phyloP scores from a whole-genome alignment of 2,329 filamentous ascomycete species.

The Fusarium nodosum region DNA sequence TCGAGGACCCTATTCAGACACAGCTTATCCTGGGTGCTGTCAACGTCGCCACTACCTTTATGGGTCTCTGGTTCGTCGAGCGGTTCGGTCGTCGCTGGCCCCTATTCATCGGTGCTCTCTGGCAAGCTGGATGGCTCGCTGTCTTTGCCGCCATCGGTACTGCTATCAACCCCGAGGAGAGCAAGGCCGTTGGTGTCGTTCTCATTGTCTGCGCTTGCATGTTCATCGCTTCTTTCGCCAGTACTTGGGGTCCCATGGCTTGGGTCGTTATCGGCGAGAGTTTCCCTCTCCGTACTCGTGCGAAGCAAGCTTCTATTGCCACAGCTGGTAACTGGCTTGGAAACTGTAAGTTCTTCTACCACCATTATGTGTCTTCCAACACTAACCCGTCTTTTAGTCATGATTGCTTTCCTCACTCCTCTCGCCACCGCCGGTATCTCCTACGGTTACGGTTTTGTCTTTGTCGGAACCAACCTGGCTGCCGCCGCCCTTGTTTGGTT shows the following conservation, averaged over 20 bases:
- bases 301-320: constrained; percentile 67
- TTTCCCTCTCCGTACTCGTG: constrained; percentile 70
- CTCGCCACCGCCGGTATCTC: constrained; percentile 73
- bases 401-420: constrained; percentile 77
- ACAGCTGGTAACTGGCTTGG: constrained; percentile 70
- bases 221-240: constrained; percentile 79
- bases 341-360: constrained; percentile 61
- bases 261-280: constrained; percentile 78
- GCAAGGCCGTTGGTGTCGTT: constrained; percentile 68
- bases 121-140: constrained; percentile 75
- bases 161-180: constrained; percentile 58
- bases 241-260: constrained; percentile 77
- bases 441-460: constrained; percentile 75
- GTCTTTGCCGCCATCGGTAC: constrained; percentile 73
- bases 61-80: constrained; percentile 77
- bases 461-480: constrained; percentile 71
- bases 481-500: constrained; percentile 74
- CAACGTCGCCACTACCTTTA: constrained; percentile 76
- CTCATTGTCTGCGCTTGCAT: constrained; percentile 81
- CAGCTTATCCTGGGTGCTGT: constrained; percentile 77
- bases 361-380: rapidly evolving
- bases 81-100: constrained; percentile 76
- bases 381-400: constrained; percentile 56
- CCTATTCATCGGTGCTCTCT: constrained; percentile 74
- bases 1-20: constrained; percentile 74